Evolutionary conservation across 1,284 basidiomycete species (phyloP), one percentile per base, ranked within the genome.

Genomic region (Heterobasidion irregulare): DNA sequence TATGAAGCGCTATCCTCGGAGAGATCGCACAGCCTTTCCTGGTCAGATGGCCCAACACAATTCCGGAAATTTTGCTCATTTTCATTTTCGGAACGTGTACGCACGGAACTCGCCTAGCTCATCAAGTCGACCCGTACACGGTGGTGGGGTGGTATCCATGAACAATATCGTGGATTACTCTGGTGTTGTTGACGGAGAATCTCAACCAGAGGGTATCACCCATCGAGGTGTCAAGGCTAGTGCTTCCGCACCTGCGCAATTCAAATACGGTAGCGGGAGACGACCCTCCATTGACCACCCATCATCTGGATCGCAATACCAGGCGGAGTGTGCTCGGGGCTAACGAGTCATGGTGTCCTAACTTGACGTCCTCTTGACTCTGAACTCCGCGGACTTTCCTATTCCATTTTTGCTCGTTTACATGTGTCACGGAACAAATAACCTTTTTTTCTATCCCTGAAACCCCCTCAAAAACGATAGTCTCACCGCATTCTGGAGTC

Each of bases 181-280:
- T 4, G 34, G 15, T 32, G 16, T 10, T 48, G 47, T n/a, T n/a
- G 38, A 41, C 38, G 10, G 38, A 2, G 12, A 41, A n/a, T 12
- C 38, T 7, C 38, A 33, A 10, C 32, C 26, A 50, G 53, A 56
- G 19, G 13, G n/a, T 35, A 12, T 8, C 10, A 35, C 45, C 47
- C 32, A 18, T 45, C 18, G n/a, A 33, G 52, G 26, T 16, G 49
- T 59, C 54, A 56, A 53, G 34, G 52, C 55, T 41, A 59, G 58
- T 52, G 52, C 55, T 26, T 59, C 58, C 19, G 59, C 58, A n/a
- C 58, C 58, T 32, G 58, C 58, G 18, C 38, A 41, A 34, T 56
- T 59, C 44, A 51, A 59, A 46, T 46, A 56, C 35, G 43, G 35
- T 13, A n/a, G 38, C 38, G 10, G 12, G 6, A 8, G 38, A n/a